Evolutionary conservation across 768 basidiomycete species (phyloP).

Genomic region (Boletus vermiculosoides): DNA sequence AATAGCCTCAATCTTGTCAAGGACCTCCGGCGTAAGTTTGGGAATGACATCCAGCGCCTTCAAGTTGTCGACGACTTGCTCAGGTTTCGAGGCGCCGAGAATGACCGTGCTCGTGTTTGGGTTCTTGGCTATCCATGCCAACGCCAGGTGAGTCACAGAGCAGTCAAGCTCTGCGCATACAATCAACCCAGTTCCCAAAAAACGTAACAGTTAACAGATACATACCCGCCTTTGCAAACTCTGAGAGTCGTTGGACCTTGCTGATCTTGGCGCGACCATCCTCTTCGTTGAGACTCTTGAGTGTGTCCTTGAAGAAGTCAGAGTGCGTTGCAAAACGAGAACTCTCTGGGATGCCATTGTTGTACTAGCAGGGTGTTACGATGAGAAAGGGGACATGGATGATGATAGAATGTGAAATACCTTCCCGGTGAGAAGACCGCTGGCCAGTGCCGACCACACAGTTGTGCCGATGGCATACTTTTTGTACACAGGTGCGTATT

Average conservation of each 20-base stretch:
- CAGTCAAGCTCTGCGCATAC: constrained; percentile 40
- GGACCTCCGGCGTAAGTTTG: constrained; percentile 51
- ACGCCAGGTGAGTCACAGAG: constrained; percentile 48
- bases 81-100: constrained; percentile 47
- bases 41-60: constrained; percentile 53
- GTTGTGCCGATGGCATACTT: constrained; percentile 49
- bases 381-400: not conserved
- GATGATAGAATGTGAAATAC: constrained; percentile 13
- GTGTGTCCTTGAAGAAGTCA: constrained; percentile 44
- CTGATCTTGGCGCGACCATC: constrained; percentile 46
- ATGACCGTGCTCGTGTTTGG: constrained; percentile 49
- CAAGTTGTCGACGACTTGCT: constrained; percentile 49
- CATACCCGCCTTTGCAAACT: constrained; percentile 40
- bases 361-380: constrained; percentile 33
- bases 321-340: constrained; percentile 51
- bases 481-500: constrained; percentile 47
- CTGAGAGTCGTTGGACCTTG: constrained; percentile 48
- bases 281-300: constrained; percentile 42
- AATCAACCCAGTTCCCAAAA: not conserved
- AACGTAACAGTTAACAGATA: not conserved
- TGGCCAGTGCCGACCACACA: constrained; percentile 56
- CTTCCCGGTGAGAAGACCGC: constrained; percentile 56
- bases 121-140: constrained; percentile 56
- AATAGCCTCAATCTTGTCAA: constrained; percentile 52
- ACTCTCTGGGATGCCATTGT: constrained; percentile 49